These are phyloP conservation scores for Aureobasidium sp. DNA, from an alignment of 2,329 filamentous ascomycete species.

Conservation along the genomic window DNA sequence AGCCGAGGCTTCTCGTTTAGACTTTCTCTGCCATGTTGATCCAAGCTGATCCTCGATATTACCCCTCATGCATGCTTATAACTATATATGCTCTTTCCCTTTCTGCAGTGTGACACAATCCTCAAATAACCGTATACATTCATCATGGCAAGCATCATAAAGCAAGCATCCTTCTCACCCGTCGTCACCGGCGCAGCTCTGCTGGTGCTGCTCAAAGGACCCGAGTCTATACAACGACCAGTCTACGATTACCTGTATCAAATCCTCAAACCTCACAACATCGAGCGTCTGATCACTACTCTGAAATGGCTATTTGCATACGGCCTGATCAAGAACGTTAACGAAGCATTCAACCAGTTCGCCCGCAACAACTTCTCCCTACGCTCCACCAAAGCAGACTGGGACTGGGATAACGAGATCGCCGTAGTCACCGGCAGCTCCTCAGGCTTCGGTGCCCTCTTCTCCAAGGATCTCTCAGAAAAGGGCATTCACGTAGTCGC, in stretches of 20 bases:
- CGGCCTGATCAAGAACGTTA: slow-evolving; percentile 23
- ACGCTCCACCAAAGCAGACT: slow-evolving; percentile 25
- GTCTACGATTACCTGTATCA: slow-evolving; percentile 21
- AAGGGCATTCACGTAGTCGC: slow-evolving; percentile 31
- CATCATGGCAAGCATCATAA: slow-evolving; percentile 21
- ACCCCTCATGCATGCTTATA: background rate
- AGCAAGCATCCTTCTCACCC: slow-evolving; percentile 14
- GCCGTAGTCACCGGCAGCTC: slow-evolving; percentile 28
- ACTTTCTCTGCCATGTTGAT: background rate
- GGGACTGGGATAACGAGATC: slow-evolving; percentile 29
- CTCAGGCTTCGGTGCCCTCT: slow-evolving; percentile 30
- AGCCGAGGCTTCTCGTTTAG: background rate
- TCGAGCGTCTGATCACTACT: slow-evolving; percentile 18
- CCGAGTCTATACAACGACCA: slow-evolving; percentile 21
- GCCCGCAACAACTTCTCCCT: slow-evolving; percentile 30
- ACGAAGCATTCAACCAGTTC: slow-evolving; percentile 21
- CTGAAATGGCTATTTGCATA: slow-evolving; percentile 24
- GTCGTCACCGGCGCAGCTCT: slow-evolving; percentile 14
- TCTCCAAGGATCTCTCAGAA: slow-evolving; percentile 27
- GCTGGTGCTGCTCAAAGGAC: slow-evolving; percentile 20
- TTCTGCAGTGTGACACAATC: background rate
- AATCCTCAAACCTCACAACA: slow-evolving; percentile 21
- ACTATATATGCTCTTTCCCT: background rate
- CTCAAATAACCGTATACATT: background rate
- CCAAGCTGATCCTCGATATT: background rate